Evolutionary conservation across 2,329 filamentous ascomycete species (phyloP).

Genomic region (Fusarium dimerum): DNA sequence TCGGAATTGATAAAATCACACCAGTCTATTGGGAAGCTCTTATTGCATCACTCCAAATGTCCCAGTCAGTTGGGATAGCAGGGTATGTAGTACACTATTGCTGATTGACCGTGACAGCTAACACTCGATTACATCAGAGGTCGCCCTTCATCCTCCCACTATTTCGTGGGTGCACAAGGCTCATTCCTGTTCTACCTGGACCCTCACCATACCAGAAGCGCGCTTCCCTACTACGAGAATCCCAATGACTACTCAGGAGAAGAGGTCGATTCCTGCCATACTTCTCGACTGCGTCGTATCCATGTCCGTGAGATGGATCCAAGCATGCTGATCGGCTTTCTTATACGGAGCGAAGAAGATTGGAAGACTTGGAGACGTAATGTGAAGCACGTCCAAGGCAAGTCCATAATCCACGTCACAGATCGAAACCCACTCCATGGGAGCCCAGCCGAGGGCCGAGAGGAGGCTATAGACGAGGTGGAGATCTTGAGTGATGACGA

Average conservation of each 20-base stretch:
- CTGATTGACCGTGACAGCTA: slow-evolving; percentile 2
- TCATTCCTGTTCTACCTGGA: slow-evolving; percentile 91
- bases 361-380: slow-evolving; percentile 80
- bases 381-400: slow-evolving; percentile 76
- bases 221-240: slow-evolving; percentile 64
- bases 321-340: slow-evolving; percentile 93
- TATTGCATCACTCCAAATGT: slow-evolving; percentile 78
- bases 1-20: slow-evolving; percentile 93
- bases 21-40: slow-evolving; percentile 95
- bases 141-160: slow-evolving; percentile 82
- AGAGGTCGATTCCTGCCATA: slow-evolving; percentile 85
- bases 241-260: slow-evolving; percentile 63
- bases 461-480: slow-evolving; percentile 83
- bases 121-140: slow-evolving; percentile 56
- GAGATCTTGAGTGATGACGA: slow-evolving; percentile 81
- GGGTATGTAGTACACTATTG: slow-evolving; percentile 59
- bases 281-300: slow-evolving; percentile 76
- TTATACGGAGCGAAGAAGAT: slow-evolving; percentile 80
- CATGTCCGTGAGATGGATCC: slow-evolving; percentile 94
- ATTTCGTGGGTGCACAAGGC: slow-evolving; percentile 63
- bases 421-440: slow-evolving; percentile 64
- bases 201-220: slow-evolving; percentile 81
- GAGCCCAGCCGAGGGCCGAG: slow-evolving; percentile 58
- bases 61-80: slow-evolving; percentile 93
- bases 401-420: slow-evolving; percentile 82